phyloP scores from a whole-genome alignment of 768 basidiomycete genomes.

The Macrolepiota albuminosa region DNA sequence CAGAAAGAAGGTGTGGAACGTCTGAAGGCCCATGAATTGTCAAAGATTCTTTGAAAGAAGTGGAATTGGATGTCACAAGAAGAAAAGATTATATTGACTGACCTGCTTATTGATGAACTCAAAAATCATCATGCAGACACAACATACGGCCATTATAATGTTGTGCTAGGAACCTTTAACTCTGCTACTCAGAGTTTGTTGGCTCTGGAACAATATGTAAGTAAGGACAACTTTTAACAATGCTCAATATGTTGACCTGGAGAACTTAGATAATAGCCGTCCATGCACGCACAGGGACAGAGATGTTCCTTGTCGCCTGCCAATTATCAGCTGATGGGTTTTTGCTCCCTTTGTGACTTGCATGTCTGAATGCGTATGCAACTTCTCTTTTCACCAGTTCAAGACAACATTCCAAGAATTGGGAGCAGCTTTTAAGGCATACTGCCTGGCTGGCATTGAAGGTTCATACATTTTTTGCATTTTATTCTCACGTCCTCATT shows the following conservation, averaged over 20 bases:
- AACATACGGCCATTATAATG: not conserved
- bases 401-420: not conserved
- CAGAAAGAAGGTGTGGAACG: not conserved
- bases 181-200: not conserved
- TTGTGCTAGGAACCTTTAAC: not conserved
- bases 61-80: not conserved
- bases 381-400: not conserved
- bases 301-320: not conserved
- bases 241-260: no score
- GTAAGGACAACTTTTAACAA: no score
- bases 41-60: not conserved
- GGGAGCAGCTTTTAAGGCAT: not conserved
- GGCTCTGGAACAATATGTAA: not conserved
- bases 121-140: not conserved
- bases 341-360: not conserved
- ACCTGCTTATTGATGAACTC: not conserved
- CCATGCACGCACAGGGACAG: not conserved
- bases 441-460: not conserved
- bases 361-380: not conserved
- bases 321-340: not conserved
- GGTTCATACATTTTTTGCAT: not conserved
- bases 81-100: not conserved
- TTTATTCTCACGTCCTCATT: not conserved
- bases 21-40: not conserved
- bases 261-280: not conserved